Base-by-base conservation (phyloP, 2,329 filamentous ascomycete species). In the Trichothecium sympodiale region DNA sequence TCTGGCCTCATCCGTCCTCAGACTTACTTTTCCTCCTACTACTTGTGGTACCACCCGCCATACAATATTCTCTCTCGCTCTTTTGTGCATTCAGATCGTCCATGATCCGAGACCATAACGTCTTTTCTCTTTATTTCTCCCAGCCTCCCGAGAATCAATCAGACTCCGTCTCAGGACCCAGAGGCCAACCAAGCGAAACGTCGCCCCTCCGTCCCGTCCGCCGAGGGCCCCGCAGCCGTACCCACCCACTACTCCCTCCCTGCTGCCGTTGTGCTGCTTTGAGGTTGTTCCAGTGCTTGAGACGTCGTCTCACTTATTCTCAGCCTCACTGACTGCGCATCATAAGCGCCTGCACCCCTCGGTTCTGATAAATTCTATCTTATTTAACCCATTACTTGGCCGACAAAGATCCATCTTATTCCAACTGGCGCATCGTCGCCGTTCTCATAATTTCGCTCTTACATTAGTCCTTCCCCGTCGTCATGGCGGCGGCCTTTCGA, bases 401-500 rank as follows among this genome's bases (percentile, higher is more conserved):
- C 31, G 20, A 14, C 31, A 17, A 12, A 3, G 17, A 5, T 33
- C 17, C 17, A 17, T 18, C 31, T 17, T 18, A 13, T 14, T 14
- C 17, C 5, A 16, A 13, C 29, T n/a, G 15, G 15, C 15, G 15
- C 29, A 17, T 12, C 15, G 29, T 16, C 13, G 15, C 15, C 17
- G 10, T 10, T 31, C 29, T 16, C 29, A 16, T 17, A 18, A 13
- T 18, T 14, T 17, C 18, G 12, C 12, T 20, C n/a, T 33, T 17
- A 17, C 31, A 13, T 17, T 18, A 14, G 5, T 14, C 16, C 17
- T 20, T 12, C 30, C 25, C 26, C 36, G 36, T 38, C 41, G 47
- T 39, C 39, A 69, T 69, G 67, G 65, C 66, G 46, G 60, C 64
- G 39, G 51, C 64, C 27, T 69, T 70, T 38, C 59, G 62, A 43